phyloP scores from a whole-genome alignment of 148 eudicot species.

The Heliamphora exappendiculata region DNA sequence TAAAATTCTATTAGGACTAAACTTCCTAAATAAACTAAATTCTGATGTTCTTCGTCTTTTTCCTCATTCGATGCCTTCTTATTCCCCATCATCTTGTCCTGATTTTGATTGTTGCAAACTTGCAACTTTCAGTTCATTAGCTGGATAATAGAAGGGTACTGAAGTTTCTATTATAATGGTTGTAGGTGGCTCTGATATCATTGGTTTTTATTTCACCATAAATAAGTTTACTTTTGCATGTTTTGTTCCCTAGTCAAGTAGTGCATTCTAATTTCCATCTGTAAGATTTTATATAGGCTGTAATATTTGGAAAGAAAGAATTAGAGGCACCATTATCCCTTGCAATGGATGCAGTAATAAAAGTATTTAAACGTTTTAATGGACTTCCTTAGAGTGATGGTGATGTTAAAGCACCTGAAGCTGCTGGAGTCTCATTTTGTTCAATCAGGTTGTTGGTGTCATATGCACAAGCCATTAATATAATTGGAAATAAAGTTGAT shows the following conservation, averaged over 20 bases:
- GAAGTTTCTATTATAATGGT: neutral
- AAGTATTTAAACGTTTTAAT: slow-evolving; percentile 42
- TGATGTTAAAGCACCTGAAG: slow-evolving; percentile 15
- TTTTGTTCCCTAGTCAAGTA: too few relatives aligned
- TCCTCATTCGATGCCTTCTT: too few relatives aligned
- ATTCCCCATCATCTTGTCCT: too few relatives aligned
- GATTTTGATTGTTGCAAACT: neutral
- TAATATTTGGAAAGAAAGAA: slow-evolving; percentile 48
- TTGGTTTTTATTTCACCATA: too few relatives aligned
- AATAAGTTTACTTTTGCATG: too few relatives aligned
- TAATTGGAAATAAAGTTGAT: slow-evolving; percentile 53
- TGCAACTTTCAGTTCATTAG: neutral
- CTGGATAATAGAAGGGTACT: neutral
- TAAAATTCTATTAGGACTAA: too few relatives aligned
- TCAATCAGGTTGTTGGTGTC: slow-evolving; percentile 40
- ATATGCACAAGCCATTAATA: slow-evolving; percentile 39
- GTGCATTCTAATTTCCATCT: too few relatives aligned
- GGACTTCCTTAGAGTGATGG: slow-evolving; percentile 38
- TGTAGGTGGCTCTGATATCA: too few relatives aligned
- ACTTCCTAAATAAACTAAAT: too few relatives aligned
- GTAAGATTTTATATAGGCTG: slow-evolving; percentile 21
- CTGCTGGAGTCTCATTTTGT: slow-evolving; percentile 29
- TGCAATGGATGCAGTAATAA: slow-evolving; percentile 53
- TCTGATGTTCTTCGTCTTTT: too few relatives aligned
- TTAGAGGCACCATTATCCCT: slow-evolving; percentile 37